These are phyloP conservation scores for Xylaria sp. DNA, from an alignment of 2,329 filamentous ascomycete genomes.

Conservation along the genomic window DNA sequence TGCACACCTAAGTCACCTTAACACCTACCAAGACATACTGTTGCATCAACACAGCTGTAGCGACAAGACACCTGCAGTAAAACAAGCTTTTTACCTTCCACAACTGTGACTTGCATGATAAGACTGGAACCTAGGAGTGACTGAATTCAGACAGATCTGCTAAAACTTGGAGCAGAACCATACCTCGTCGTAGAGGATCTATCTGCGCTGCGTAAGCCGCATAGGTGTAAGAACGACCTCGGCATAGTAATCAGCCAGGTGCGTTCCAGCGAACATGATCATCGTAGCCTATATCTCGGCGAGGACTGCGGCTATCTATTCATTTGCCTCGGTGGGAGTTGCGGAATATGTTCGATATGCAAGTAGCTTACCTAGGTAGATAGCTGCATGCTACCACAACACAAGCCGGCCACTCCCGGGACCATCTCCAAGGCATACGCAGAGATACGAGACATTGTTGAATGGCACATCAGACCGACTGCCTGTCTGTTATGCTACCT, in stretches of 20 bases:
- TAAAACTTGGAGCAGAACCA: not conserved
- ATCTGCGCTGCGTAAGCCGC: constrained; percentile 7
- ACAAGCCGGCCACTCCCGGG: not conserved
- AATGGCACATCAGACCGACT: not conserved
- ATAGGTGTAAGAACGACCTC: not conserved
- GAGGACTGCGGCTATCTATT: constrained; percentile 10
- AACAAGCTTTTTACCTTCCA: not conserved
- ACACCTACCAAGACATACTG: no score
- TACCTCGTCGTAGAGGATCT: not conserved
- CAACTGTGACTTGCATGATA: not conserved
- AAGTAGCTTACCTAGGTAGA: not conserved
- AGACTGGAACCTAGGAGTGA: not conserved
- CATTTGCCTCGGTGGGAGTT: not conserved
- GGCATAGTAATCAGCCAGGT: constrained; percentile 16
- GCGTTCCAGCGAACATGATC: not conserved
- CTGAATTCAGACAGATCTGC: not conserved
- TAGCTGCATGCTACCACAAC: constrained; percentile 1
- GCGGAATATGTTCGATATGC: no score
- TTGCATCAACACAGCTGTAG: not conserved
- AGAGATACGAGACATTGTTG: not conserved
- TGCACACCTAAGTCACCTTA: no score
- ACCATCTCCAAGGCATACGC: not conserved
- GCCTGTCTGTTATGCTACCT: not conserved
- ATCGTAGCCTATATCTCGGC: not conserved
- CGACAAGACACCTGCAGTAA: not conserved